Evolutionary conservation across 2,329 filamentous ascomycete species (phyloP).

Genomic region (Bipolaris bicolor): DNA sequence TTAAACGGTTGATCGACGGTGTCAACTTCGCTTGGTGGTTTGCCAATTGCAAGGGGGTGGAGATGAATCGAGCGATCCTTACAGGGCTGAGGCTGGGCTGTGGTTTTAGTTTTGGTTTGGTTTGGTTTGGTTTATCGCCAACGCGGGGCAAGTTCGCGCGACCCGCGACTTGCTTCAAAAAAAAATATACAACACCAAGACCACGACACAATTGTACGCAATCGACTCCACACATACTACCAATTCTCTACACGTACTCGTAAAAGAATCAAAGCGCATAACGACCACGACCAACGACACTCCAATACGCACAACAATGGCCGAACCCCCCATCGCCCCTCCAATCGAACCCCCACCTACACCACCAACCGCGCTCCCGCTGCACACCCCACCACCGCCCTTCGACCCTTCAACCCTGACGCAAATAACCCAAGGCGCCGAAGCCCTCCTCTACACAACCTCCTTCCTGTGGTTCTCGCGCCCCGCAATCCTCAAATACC

Average conservation of each 20-base stretch:
- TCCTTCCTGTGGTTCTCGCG: slow-evolving; percentile 72
- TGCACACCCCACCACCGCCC: slow-evolving; percentile 36
- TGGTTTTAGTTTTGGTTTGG: no score
- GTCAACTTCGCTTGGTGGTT: slow-evolving; percentile 12
- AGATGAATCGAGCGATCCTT: slow-evolving; percentile 11
- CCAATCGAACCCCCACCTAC: slow-evolving; percentile 28
- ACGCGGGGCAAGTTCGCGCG: slow-evolving; percentile 15
- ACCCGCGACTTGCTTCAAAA: no score
- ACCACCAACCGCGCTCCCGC: slow-evolving; percentile 28
- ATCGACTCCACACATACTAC: background rate
- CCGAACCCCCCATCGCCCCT: slow-evolving; percentile 28
- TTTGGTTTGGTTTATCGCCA: background rate
- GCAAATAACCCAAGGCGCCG: slow-evolving; percentile 91
- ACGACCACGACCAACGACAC: background rate
- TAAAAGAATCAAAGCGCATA: background rate
- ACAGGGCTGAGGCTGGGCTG: no score
- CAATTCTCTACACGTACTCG: no score
- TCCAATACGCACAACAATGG: slow-evolving; percentile 17
- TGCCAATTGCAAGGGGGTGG: slow-evolving; percentile 14
- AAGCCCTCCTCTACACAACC: slow-evolving; percentile 91
- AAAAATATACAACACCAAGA: no score
- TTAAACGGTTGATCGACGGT: slow-evolving; percentile 20
- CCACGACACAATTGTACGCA: background rate
- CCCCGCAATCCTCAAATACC: slow-evolving; percentile 85
- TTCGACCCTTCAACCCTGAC: slow-evolving; percentile 63